Percentiles rank a stretch among this genome's conserved stretches.
These are phyloP conservation scores for Leccinum subatratum DNA, from an alignment of 1,284 basidiomycete genomes.

Conservation along the genomic window DNA sequence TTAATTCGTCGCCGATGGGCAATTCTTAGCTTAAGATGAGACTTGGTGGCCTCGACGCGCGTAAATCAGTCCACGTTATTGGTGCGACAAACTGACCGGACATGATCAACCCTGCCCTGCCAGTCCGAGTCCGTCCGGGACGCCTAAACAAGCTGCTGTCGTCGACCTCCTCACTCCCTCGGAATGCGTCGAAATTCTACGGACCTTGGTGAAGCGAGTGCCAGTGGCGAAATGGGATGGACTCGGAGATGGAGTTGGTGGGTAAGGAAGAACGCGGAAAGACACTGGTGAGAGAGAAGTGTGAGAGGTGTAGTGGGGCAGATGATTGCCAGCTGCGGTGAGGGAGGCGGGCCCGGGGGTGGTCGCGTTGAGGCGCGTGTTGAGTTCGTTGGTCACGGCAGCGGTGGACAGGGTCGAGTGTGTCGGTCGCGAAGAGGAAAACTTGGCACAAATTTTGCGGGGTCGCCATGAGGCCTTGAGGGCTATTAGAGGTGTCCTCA, in stretches of 20 bases:
- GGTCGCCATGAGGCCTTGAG: no score
- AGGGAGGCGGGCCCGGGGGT: no score
- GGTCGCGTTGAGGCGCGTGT: no score
- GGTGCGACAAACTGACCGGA: conserved; percentile 98
- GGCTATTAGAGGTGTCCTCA: no score
- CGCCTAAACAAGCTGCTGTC: conserved; percentile 92
- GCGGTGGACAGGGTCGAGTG: no score
- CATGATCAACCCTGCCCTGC: conserved; percentile 99
- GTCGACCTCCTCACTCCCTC: conserved; percentile 80
- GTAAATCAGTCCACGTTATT: conserved; percentile 92
- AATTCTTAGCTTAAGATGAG: neutral
- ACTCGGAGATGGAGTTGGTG: neutral
- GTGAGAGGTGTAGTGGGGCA: conserved; percentile 69
- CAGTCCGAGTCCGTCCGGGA: conserved; percentile 92
- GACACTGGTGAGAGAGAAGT: conserved; percentile 53
- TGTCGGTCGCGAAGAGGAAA: no score
- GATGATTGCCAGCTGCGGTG: no score
- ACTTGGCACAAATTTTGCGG: no score
- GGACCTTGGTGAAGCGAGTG: conserved; percentile 66
- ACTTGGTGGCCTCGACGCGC: conserved; percentile 87
- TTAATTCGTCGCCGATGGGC: neutral
- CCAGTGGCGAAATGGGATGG: conserved; percentile 47
- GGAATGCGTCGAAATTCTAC: conserved; percentile 84
- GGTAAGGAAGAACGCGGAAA: conserved; percentile 35
- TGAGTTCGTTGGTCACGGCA: no score